Evolutionary conservation across 768 basidiomycete genomes (phyloP).

Genomic region (Boletus bicolor): DNA sequence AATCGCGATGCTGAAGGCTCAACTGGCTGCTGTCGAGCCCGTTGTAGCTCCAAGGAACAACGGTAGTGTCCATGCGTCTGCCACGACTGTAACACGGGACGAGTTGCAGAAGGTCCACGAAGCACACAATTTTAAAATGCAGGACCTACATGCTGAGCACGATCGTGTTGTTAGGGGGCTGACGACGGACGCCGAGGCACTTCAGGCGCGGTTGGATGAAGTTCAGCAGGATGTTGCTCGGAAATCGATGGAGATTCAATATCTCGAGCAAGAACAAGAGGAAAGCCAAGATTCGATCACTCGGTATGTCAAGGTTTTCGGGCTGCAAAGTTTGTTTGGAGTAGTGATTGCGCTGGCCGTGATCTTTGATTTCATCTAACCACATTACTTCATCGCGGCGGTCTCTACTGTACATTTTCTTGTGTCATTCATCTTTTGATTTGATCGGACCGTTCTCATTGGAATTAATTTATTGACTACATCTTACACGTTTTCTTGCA

Average conservation of each 20-base stretch:
- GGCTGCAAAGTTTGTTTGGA: slow-evolving; percentile 54
- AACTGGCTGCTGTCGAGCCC: slow-evolving; percentile 45
- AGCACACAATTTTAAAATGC: slow-evolving; percentile 79
- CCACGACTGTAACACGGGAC: slow-evolving; percentile 60
- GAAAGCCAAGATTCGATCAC: slow-evolving; percentile 72
- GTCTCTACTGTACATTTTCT: slow-evolving; percentile 20
- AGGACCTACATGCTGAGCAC: slow-evolving; percentile 68
- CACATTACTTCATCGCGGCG: slow-evolving; percentile 15
- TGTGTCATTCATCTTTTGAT: slow-evolving; percentile 14
- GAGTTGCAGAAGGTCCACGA: slow-evolving; percentile 77
- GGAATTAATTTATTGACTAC: slow-evolving; percentile 39
- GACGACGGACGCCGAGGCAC: slow-evolving; percentile 54
- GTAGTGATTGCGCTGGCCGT: slow-evolving; percentile 51
- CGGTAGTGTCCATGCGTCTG: slow-evolving; percentile 38
- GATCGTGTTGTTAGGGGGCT: slow-evolving; percentile 53
- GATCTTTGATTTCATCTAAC: slow-evolving; percentile 51
- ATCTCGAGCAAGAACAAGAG: slow-evolving; percentile 75
- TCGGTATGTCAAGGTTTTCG: slow-evolving; percentile 69
- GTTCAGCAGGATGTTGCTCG: slow-evolving; percentile 59
- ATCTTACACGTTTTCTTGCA: slow-evolving; percentile 34
- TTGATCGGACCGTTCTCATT: slow-evolving; percentile 12
- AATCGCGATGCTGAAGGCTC: slow-evolving; percentile 59
- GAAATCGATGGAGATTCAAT: slow-evolving; percentile 79
- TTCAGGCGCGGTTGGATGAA: slow-evolving; percentile 47
- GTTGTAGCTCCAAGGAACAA: slow-evolving; percentile 54